These are phyloP conservation scores for Teratosphaeriaceae sp. DNA, from an alignment of 2,329 filamentous ascomycete genomes.

Conservation along the genomic window DNA sequence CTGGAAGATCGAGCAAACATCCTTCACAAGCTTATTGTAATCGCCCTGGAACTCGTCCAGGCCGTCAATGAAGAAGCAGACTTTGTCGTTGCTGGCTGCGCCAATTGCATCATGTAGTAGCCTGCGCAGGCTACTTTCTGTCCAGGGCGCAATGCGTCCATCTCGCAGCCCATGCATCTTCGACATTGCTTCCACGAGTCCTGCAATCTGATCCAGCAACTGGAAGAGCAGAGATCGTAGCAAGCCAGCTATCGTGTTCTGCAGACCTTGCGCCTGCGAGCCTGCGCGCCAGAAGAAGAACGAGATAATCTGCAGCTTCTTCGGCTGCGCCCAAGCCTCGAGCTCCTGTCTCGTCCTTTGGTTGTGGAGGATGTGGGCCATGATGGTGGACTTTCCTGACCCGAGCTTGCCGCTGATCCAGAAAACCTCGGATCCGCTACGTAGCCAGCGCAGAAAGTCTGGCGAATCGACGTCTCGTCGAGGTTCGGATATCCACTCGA, in stretches of 20 bases:
- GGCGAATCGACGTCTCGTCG: background rate
- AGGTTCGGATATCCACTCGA: slow-evolving; percentile 2
- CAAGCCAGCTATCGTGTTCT: background rate
- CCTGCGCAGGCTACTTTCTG: background rate
- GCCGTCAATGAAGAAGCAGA: slow-evolving; percentile 4
- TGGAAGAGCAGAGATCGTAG: background rate
- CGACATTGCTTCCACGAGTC: background rate
- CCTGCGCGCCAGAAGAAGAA: slow-evolving; percentile 1
- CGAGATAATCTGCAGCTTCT: background rate
- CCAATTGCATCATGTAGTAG: background rate
- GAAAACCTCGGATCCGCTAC: background rate
- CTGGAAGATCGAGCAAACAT: background rate
- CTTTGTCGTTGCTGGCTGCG: background rate
- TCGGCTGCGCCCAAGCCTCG: background rate
- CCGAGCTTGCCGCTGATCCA: slow-evolving; percentile 3
- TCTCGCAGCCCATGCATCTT: background rate
- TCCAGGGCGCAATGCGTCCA: background rate
- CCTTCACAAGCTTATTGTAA: background rate
- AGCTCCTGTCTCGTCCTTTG: background rate
- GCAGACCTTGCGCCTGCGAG: background rate
- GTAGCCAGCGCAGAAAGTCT: background rate
- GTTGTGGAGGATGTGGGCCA: background rate
- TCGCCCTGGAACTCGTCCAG: slow-evolving; percentile 1
- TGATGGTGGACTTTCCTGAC: slow-evolving; percentile 4
- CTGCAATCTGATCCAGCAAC: background rate